These are phyloP conservation scores for Hibiscus tridactylites DNA, from an alignment of 345 rosid species.

Conservation along the genomic window DNA sequence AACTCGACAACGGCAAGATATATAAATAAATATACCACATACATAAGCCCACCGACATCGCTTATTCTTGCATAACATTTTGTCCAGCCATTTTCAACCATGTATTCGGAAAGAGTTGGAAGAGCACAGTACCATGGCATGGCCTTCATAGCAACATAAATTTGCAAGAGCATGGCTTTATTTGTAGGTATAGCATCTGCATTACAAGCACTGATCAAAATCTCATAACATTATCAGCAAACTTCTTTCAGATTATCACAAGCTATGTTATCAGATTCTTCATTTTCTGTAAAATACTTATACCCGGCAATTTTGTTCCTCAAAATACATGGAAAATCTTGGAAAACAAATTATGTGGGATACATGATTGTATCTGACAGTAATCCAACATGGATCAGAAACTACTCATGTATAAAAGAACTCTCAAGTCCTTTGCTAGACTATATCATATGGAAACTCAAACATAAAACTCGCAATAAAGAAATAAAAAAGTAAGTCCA, in stretches of 20 bases:
- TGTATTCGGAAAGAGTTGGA: slow-evolving; percentile 76
- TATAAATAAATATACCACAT: slow-evolving; percentile 31
- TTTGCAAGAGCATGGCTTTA: slow-evolving; percentile 81
- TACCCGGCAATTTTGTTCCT: background rate
- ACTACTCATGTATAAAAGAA: background rate
- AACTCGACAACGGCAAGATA: slow-evolving; percentile 79
- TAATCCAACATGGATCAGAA: background rate
- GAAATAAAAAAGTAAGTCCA: background rate
- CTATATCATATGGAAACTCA: background rate
- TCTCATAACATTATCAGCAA: background rate
- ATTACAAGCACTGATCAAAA: slow-evolving; percentile 1
- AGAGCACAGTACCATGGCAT: slow-evolving; percentile 89
- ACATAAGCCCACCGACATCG: slow-evolving; percentile 53
- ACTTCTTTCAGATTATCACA: background rate
- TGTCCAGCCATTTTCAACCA: slow-evolving; percentile 97
- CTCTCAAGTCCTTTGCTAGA: background rate
- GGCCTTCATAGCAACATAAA: slow-evolving; percentile 90
- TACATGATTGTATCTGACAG: too few relatives aligned
- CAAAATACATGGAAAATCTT: too few relatives aligned
- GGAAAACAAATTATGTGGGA: too few relatives aligned
- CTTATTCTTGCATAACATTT: slow-evolving; percentile 52
- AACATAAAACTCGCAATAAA: background rate
- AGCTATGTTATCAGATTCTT: background rate
- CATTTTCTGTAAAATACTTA: background rate
- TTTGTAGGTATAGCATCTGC: slow-evolving; percentile 87